A percentile compares a stretch with the other conserved stretches of the same genome.
Conservation (phyloP, 2,329 filamentous ascomycete genomes). For the Cadophora malorum region DNA sequence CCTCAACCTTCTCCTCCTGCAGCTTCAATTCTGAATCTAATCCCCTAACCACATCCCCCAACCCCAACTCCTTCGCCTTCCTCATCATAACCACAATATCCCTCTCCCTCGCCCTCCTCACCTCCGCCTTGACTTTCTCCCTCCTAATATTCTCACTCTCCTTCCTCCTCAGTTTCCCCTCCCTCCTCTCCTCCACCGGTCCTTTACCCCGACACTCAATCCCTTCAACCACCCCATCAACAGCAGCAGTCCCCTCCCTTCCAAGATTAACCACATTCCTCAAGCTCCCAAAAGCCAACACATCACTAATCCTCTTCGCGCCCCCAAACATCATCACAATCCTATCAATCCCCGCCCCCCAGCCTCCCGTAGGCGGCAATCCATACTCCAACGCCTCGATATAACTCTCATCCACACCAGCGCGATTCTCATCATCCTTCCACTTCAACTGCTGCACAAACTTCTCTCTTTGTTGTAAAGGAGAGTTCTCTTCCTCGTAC, state of each 20-base stretch:
- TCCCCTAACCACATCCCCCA: neutral
- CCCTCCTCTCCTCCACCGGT: neutral
- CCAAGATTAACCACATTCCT: constrained; percentile 65
- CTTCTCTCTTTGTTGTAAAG: constrained; percentile 83
- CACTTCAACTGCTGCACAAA: constrained; percentile 66
- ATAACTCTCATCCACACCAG: constrained; percentile 69
- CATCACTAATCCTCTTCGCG: constrained; percentile 79
- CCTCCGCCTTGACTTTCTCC: neutral
- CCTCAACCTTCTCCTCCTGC: neutral
- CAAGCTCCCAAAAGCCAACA: constrained; percentile 86
- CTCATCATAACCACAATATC: constrained; percentile 5
- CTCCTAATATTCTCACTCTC: neutral
- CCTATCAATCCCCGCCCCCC: constrained; percentile 92
- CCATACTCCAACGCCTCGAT: constrained; percentile 85
- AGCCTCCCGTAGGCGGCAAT: constrained; percentile 93
- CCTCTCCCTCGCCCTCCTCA: neutral
- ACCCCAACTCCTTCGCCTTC: constrained; percentile 1
- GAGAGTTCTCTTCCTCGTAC: constrained; percentile 98
- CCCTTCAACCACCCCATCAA: neutral
- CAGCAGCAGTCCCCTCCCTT: neutral
- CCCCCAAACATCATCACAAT: constrained; percentile 91
- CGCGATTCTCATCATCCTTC: constrained; percentile 45
- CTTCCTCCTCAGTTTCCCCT: neutral
- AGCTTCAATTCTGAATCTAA: neutral
- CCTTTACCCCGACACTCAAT: too few relatives aligned